Conservation (phyloP, 257 asterid genomes). For the Solanum rostratum region DNA sequence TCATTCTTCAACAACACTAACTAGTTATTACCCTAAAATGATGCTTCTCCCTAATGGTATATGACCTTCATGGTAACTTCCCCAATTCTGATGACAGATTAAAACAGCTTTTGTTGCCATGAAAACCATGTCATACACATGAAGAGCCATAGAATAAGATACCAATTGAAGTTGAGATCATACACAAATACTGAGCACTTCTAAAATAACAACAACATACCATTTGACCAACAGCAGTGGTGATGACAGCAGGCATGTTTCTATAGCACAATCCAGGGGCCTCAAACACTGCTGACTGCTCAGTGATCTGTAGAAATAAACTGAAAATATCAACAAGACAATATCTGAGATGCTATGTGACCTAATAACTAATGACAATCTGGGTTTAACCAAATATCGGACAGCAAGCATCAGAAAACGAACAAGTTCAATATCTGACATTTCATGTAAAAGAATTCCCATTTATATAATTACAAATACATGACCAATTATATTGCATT, state of each 20-base stretch:
- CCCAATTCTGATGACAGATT: background rate
- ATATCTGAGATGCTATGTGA: background rate
- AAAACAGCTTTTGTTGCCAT: background rate
- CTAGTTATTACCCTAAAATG: background rate
- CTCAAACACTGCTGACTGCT: constrained; percentile 60
- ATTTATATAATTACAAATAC: background rate
- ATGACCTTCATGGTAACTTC: background rate
- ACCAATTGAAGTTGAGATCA: background rate
- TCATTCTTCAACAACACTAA: too few relatives aligned
- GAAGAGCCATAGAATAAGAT: background rate
- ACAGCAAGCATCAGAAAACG: background rate
- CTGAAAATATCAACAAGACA: background rate
- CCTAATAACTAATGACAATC: background rate
- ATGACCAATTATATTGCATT: background rate
- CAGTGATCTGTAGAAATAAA: constrained; percentile 46
- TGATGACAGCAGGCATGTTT: constrained; percentile 43
- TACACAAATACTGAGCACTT: background rate
- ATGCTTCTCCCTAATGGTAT: background rate
- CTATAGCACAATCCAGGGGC: constrained; percentile 45
- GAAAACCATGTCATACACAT: background rate
- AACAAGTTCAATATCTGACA: background rate
- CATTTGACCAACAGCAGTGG: constrained; percentile 89
- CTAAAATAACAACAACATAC: constrained; percentile 16
- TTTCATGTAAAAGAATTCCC: background rate
- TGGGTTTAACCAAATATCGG: background rate